phyloP scores from a whole-genome alignment of 2,329 filamentous ascomycete genomes.

The Periconia sp. region DNA sequence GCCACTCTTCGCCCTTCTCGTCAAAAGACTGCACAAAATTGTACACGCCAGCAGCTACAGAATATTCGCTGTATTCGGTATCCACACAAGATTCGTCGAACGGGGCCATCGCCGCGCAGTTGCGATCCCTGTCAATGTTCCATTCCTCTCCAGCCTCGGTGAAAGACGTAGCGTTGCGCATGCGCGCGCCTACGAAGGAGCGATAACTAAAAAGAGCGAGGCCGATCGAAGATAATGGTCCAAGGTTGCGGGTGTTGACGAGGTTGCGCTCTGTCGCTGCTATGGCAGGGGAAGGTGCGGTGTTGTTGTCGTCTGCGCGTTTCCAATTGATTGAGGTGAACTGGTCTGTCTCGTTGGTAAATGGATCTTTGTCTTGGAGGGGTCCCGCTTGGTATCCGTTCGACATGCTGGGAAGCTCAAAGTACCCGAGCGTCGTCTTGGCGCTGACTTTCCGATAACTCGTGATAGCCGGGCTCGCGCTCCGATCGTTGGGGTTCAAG shows the following conservation, averaged over 20 bases:
- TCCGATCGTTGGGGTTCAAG: too few relatives aligned
- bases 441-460: conserved; percentile 2
- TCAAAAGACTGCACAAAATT: too few relatives aligned
- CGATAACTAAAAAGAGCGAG: conserved; percentile 15
- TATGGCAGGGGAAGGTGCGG: neutral
- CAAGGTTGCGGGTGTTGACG: neutral
- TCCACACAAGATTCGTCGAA: conserved; percentile 3
- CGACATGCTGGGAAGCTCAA: conserved; percentile 12
- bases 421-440: conserved; percentile 14
- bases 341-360: conserved; percentile 1
- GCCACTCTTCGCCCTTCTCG: too few relatives aligned
- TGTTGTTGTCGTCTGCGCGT: too few relatives aligned
- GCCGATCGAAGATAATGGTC: conserved; percentile 10
- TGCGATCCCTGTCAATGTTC: neutral
- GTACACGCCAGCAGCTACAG: too few relatives aligned
- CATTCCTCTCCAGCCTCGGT: neutral
- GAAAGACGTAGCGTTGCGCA: conserved; percentile 4
- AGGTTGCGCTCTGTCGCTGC: conserved; percentile 5
- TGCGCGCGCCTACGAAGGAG: conserved; percentile 11
- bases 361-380: conserved; percentile 14
- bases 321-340: too few relatives aligned
- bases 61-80: too few relatives aligned
- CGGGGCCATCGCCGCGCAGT: neutral
- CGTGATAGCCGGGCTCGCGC: too few relatives aligned
- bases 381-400: conserved; percentile 13